phyloP scores from a whole-genome alignment of 225 moss, liverwort and hornwort species.

The Polytrichum formosum region DNA sequence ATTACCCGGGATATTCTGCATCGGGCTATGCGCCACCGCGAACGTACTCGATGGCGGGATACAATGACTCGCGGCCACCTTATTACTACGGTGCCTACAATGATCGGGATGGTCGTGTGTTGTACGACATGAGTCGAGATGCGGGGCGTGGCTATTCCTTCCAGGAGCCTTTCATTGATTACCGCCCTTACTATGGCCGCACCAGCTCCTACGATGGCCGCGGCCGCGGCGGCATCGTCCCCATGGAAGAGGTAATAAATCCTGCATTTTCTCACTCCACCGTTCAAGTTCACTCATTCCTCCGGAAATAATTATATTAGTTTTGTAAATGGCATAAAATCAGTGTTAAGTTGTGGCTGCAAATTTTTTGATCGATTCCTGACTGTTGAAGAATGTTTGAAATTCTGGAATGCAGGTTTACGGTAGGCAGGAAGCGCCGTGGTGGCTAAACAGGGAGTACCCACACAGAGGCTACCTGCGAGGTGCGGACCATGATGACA shows the following conservation, averaged over 20 bases:
- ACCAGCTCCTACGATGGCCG: neutral
- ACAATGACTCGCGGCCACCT: neutral
- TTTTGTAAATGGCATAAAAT: neutral
- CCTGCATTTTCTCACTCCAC: neutral
- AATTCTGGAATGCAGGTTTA: neutral
- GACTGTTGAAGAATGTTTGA: neutral
- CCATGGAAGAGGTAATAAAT: neutral
- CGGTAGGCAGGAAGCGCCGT: neutral
- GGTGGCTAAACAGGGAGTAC: neutral
- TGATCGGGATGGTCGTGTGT: neutral
- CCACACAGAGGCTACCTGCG: neutral
- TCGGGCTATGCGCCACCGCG: neutral
- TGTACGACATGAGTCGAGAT: neutral
- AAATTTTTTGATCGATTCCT: neutral
- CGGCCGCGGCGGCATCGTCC: slow-evolving; percentile 1
- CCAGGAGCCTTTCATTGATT: slow-evolving; percentile 2
- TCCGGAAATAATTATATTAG: too few relatives aligned
- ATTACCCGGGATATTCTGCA: neutral
- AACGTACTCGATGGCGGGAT: neutral
- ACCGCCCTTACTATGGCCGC: neutral
- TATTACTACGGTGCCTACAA: neutral
- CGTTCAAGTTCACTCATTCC: neutral
- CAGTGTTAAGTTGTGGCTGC: neutral
- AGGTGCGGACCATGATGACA: neutral
- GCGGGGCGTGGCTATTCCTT: neutral